Evolutionary conservation across 2,329 filamentous ascomycete genomes (phyloP).

Genomic region (Nemania diffusa): DNA sequence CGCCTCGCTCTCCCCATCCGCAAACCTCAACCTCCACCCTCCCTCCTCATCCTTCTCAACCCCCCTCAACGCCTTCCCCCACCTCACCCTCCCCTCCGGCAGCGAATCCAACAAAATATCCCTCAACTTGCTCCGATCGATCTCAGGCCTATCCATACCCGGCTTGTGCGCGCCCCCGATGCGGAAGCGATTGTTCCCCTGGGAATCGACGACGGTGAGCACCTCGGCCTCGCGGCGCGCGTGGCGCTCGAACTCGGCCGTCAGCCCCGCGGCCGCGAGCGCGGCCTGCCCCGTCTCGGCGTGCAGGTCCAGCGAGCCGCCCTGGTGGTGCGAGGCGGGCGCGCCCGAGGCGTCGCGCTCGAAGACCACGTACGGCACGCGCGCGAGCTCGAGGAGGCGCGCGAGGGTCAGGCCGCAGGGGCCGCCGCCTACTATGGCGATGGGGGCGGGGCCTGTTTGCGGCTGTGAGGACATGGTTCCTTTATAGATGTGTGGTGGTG

Average conservation of each 20-base stretch:
- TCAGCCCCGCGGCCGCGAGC: constrained; percentile 43
- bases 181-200: constrained; percentile 1
- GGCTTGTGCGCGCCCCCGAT: not conserved
- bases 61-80: constrained; percentile 29
- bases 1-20: constrained; percentile 22
- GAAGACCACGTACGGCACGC: constrained; percentile 33
- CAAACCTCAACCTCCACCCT: constrained; percentile 25
- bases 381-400: constrained; percentile 29
- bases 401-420: constrained; percentile 37
- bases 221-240: constrained; percentile 38
- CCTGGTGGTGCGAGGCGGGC: constrained; percentile 2
- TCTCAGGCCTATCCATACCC: constrained; percentile 35
- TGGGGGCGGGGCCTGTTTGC: constrained; percentile 25
- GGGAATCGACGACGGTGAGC: constrained; percentile 25
- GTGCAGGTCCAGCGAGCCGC: constrained; percentile 61
- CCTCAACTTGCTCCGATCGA: constrained; percentile 36
- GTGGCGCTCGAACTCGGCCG: constrained; percentile 40
- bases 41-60: constrained; percentile 40
- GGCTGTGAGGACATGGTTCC: constrained; percentile 14
- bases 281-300: constrained; percentile 42
- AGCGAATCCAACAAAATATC: constrained; percentile 35
- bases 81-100: constrained; percentile 28
- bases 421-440: constrained; percentile 39
- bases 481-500: not conserved
- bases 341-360: constrained; percentile 30